A percentile compares a stretch with the other conserved stretches of the same genome.
These are phyloP conservation scores for Phytophthora podocarpi DNA, from an alignment of 352 stramenopile genomes.

Conservation along the genomic window DNA sequence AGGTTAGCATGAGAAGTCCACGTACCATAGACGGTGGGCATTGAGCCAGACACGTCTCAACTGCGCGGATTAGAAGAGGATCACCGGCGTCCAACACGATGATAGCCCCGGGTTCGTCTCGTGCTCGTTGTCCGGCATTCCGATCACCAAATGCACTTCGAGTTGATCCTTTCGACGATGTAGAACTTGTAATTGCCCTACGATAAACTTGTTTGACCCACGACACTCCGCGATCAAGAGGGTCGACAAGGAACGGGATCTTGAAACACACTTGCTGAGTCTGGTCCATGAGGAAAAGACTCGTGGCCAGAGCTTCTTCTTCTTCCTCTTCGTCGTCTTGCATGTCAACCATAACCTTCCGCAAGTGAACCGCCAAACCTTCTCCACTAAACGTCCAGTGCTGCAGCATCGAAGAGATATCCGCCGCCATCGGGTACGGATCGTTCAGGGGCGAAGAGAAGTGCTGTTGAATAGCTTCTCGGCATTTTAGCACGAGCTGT, in stretches of 20 bases:
- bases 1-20: not conserved
- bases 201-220: conserved; percentile 51
- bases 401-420: conserved; percentile 25
- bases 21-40: conserved; percentile 30
- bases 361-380: conserved; percentile 29
- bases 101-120: conserved; percentile 18
- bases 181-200: not conserved
- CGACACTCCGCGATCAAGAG: conserved; percentile 32
- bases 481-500: conserved; percentile 31
- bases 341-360: conserved; percentile 42
- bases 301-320: conserved; percentile 40
- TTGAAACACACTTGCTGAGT: conserved; percentile 47
- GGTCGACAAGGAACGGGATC: conserved; percentile 59
- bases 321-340: conserved; percentile 30
- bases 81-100: conserved; percentile 56
- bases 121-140: conserved; percentile 1
- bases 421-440: not conserved
- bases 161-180: conserved; percentile 8
- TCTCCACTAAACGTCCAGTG: conserved; percentile 41
- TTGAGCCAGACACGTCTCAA: conserved; percentile 56
- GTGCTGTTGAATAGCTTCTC: conserved; percentile 10
- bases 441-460: conserved; percentile 5
- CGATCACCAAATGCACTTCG: not conserved
- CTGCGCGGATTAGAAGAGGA: conserved; percentile 30
- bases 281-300: conserved; percentile 60